phyloP scores from a whole-genome alignment of 768 basidiomycete species.

The Auricularia auricula-judae region DNA sequence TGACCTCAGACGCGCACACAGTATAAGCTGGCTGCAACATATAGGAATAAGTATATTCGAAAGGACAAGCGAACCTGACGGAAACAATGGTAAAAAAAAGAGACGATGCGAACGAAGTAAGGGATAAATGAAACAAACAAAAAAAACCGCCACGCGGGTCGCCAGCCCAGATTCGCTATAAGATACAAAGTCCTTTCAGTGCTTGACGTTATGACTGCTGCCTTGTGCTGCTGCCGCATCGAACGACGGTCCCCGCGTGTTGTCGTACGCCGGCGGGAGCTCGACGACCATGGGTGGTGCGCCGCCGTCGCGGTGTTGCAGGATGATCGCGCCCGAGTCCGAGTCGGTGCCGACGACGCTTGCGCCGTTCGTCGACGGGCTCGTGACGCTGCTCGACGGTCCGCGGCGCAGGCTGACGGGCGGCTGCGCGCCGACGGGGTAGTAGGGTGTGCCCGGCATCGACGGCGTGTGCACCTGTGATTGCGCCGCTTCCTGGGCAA shows the following conservation, averaged over 20 bases:
- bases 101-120: not conserved
- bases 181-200: not conserved
- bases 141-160: not conserved
- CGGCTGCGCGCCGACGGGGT: not conserved
- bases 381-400: not conserved
- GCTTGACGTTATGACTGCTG: not conserved
- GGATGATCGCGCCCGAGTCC: not conserved
- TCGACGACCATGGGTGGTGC: not conserved
- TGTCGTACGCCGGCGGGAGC: not conserved
- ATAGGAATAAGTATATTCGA: constrained; percentile 1
- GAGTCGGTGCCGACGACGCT: not conserved
- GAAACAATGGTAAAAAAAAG: not conserved
- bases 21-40: not conserved
- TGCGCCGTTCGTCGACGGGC: not conserved
- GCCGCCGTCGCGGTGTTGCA: not conserved
- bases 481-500: not conserved
- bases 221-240: not conserved
- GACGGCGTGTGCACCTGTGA: not conserved
- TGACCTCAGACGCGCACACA: not conserved
- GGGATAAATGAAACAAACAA: not conserved
- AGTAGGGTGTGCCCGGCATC: not conserved
- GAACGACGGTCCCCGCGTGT: not conserved
- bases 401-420: not conserved
- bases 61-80: not conserved
- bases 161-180: not conserved